Conservation (phyloP, 331 rosid genomes). For the Acacia pycnantha region DNA sequence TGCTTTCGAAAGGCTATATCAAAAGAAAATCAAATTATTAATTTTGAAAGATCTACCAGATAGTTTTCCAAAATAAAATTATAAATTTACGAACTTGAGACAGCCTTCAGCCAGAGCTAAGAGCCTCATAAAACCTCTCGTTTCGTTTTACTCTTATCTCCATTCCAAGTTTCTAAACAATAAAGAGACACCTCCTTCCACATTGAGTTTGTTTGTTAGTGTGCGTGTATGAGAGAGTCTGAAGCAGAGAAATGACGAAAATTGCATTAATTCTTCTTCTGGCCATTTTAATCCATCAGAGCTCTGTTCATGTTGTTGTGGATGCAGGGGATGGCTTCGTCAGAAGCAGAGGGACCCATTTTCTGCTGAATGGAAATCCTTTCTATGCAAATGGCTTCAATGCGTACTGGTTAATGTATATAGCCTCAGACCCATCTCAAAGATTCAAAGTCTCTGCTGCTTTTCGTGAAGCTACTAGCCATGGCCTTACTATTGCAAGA, state of each 20-base stretch:
- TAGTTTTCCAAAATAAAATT: not conserved
- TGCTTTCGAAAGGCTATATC: not conserved
- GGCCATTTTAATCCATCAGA: constrained; percentile 43
- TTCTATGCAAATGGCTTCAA: constrained; percentile 92
- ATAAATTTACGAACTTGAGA: not conserved
- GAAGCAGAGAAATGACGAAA: constrained; percentile 56
- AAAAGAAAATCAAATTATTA: not conserved
- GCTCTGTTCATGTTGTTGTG: constrained; percentile 32
- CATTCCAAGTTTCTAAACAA: constrained; percentile 22
- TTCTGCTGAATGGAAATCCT: constrained; percentile 71
- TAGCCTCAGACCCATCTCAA: constrained; percentile 84
- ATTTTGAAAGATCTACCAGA: not conserved
- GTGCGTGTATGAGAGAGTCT: constrained; percentile 1
- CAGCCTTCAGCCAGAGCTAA: constrained; percentile 14
- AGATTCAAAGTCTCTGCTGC: constrained; percentile 70
- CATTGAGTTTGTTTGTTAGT: not conserved
- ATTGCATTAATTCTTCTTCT: constrained; percentile 43
- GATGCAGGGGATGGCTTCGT: constrained; percentile 74
- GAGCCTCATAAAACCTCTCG: constrained; percentile 20
- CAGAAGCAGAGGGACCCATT: constrained; percentile 71
- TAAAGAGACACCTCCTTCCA: constrained; percentile 13
- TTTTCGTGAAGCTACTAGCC: constrained; percentile 64
- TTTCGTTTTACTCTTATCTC: constrained; percentile 26
- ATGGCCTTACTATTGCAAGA: constrained; percentile 87
- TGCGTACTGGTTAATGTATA: constrained; percentile 91